Evolutionary conservation across 139 green algal genomes (phyloP).

Genomic region (Chlamydomonas sp.): DNA sequence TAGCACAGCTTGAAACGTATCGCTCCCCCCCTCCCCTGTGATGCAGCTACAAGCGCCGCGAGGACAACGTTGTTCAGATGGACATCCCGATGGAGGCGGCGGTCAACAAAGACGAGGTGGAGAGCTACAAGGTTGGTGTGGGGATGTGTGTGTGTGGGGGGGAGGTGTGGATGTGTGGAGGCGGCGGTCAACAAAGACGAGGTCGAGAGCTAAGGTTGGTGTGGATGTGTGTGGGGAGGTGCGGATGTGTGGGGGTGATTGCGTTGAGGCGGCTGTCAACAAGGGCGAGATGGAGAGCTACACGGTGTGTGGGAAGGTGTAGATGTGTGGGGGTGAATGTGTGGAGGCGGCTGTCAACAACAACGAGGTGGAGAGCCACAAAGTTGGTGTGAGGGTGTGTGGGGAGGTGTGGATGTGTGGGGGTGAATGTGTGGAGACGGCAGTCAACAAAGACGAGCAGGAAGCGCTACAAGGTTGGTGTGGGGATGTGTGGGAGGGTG

Average conservation of each 20-base stretch:
- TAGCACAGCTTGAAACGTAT: too few relatives aligned
- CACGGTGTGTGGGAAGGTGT: background rate
- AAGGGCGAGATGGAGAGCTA: background rate
- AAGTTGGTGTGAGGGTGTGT: background rate
- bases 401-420: too few relatives aligned
- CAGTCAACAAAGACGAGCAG: too few relatives aligned
- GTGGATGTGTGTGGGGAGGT: background rate
- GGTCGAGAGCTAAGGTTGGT: background rate
- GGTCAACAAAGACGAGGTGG: slow-evolving; percentile 68
- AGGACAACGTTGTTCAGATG: slow-evolving; percentile 58
- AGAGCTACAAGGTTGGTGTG: slow-evolving; percentile 46
- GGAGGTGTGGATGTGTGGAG: background rate
- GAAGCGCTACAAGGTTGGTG: too few relatives aligned
- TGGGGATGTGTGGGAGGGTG: too few relatives aligned
- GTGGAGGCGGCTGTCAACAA: background rate
- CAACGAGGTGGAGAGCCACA: background rate
- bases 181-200: background rate
- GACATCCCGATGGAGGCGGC: slow-evolving; percentile 84
- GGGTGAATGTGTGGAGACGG: too few relatives aligned
- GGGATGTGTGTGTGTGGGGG: background rate
- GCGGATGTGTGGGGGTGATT: background rate
- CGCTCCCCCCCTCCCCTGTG: too few relatives aligned
- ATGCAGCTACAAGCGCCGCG: slow-evolving; percentile 44
- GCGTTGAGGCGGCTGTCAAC: background rate
- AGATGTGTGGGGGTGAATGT: background rate